Conservation (phyloP, 2,329 filamentous ascomycete species). For the Trichoderma aggressivum region DNA sequence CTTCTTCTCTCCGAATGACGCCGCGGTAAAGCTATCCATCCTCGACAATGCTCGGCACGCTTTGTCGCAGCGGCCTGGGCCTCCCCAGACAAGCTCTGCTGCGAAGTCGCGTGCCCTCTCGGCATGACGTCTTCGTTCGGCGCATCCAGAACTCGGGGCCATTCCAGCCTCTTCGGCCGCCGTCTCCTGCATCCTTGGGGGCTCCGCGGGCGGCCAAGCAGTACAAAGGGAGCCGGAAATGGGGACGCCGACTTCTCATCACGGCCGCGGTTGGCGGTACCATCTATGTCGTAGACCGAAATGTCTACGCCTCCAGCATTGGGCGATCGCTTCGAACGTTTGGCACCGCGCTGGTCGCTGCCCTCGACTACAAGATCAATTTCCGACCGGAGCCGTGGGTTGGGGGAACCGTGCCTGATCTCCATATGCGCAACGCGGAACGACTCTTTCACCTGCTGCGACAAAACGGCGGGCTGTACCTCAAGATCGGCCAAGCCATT, state of each 20-base stretch:
- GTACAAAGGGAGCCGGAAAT: constrained; percentile 68
- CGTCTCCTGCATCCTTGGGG: constrained; percentile 74
- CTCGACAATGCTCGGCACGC: constrained; percentile 27
- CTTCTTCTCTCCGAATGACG: constrained; percentile 16
- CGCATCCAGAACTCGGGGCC: constrained; percentile 36
- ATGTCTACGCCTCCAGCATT: constrained; percentile 75
- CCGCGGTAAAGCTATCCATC: neutral
- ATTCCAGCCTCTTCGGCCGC: constrained; percentile 68
- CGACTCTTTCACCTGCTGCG: constrained; percentile 77
- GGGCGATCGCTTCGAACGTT: constrained; percentile 81
- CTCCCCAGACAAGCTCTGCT: constrained; percentile 22
- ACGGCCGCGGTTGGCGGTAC: constrained; percentile 57
- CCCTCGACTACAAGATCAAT: constrained; percentile 94
- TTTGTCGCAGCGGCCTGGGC: constrained; percentile 29
- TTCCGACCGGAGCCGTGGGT: constrained; percentile 77
- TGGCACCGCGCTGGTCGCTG: constrained; percentile 71
- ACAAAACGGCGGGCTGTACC: constrained; percentile 85
- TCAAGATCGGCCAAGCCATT: constrained; percentile 97
- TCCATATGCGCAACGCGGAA: constrained; percentile 82
- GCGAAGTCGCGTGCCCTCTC: constrained; percentile 21
- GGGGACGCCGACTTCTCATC: constrained; percentile 69
- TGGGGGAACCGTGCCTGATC: constrained; percentile 68
- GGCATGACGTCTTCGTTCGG: constrained; percentile 23
- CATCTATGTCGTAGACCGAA: constrained; percentile 66
- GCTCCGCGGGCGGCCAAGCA: constrained; percentile 66